Evolutionary conservation across 805 yeast genomes (phyloP).

Genomic region (Metschnikowia anglica): DNA sequence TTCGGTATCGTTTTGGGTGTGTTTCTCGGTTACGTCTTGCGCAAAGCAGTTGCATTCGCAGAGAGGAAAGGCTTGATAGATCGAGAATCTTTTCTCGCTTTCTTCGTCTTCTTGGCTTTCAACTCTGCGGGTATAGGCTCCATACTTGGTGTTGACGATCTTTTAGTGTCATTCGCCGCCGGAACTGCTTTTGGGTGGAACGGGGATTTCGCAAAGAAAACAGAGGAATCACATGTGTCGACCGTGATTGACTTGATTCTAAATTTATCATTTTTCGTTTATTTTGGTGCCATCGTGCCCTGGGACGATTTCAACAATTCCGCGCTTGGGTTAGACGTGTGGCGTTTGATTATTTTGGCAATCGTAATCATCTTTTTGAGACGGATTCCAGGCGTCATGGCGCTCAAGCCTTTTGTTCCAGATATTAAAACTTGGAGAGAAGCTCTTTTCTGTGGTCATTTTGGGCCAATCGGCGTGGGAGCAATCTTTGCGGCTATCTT

Average conservation of each 20-base stretch:
- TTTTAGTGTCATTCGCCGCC: constrained; percentile 85
- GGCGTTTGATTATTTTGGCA: constrained; percentile 79
- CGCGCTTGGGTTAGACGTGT: constrained; percentile 62
- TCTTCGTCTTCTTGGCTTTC: constrained; percentile 77
- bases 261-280: constrained; percentile 83
- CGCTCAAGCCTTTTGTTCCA: constrained; percentile 75
- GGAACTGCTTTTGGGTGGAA: constrained; percentile 95
- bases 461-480: constrained; percentile 96
- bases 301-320: constrained; percentile 75
- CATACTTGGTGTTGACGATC: constrained; percentile 83
- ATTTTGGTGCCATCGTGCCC: constrained; percentile 88
- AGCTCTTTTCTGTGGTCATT: constrained; percentile 91
- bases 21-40: constrained; percentile 65
- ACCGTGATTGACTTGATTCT: constrained; percentile 83
- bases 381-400: constrained; percentile 78
- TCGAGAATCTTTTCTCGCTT: constrained; percentile 83
- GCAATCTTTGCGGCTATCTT: constrained; percentile 82
- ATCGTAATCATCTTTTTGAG: constrained; percentile 71
- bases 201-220: constrained; percentile 79
- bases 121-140: constrained; percentile 89
- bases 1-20: constrained; percentile 78
- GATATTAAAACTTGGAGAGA: constrained; percentile 92
- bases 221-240: constrained; percentile 84
- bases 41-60: constrained; percentile 72
- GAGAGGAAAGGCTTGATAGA: constrained; percentile 70